Percentiles rank a stretch among this genome's conserved stretches.
Evolutionary conservation across 2,329 filamentous ascomycete genomes (phyloP).

Genomic region (Pseudopyricularia cyperi): DNA sequence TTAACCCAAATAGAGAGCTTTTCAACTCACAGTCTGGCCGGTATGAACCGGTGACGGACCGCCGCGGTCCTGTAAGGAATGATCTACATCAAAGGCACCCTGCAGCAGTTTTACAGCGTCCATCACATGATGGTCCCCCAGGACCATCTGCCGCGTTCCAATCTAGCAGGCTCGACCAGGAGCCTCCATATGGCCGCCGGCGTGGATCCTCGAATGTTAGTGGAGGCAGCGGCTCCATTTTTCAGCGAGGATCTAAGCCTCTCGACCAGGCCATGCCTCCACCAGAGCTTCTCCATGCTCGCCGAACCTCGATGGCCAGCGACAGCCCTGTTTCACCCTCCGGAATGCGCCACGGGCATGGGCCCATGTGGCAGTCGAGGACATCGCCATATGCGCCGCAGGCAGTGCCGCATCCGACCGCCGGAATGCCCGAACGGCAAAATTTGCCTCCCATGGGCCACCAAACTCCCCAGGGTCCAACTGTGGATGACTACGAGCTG

Average conservation of each 20-base stretch:
- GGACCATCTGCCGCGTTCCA: slow-evolving; percentile 85
- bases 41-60: slow-evolving; percentile 78
- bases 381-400: slow-evolving; percentile 3
- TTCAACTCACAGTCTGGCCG: slow-evolving; percentile 93
- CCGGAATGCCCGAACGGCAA: slow-evolving; percentile 15
- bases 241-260: slow-evolving; percentile 39
- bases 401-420: neutral
- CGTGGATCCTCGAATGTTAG: slow-evolving; percentile 87
- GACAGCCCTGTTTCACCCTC: slow-evolving; percentile 37
- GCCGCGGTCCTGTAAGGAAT: slow-evolving; percentile 55
- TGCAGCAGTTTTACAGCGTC: slow-evolving; percentile 60
- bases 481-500: slow-evolving; percentile 44
- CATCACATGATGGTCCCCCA: slow-evolving; percentile 41
- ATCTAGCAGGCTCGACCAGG: slow-evolving; percentile 56
- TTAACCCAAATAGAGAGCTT: slow-evolving; percentile 57
- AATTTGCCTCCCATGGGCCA: neutral
- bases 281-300: slow-evolving; percentile 27
- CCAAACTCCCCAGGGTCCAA: slow-evolving; percentile 12
- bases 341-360: slow-evolving; percentile 23
- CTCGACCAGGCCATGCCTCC: slow-evolving; percentile 27
- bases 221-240: slow-evolving; percentile 62
- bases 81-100: slow-evolving; percentile 59
- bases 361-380: slow-evolving; percentile 26
- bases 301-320: slow-evolving; percentile 34
- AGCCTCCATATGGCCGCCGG: slow-evolving; percentile 58